Conservation (phyloP, 208 protist species). For the Herpetomonas samuelpessoai region DNA sequence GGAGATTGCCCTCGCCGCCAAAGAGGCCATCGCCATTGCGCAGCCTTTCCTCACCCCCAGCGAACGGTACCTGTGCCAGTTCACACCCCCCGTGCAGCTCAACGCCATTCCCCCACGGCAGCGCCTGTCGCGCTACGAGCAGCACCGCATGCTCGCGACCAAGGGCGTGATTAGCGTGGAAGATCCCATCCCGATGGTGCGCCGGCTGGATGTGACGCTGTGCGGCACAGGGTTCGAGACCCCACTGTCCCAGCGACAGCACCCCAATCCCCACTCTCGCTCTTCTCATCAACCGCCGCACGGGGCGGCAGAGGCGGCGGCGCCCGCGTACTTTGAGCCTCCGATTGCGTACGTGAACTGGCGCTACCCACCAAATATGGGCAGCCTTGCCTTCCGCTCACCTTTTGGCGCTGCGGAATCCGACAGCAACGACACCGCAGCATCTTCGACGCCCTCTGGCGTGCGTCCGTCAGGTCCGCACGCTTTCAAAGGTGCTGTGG, state of each 20-base stretch:
- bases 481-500: no score
- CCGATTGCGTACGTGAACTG: slow-evolving; percentile 23
- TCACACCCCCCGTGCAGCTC: slow-evolving; percentile 76
- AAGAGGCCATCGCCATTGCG: slow-evolving; percentile 41
- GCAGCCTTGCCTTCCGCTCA: slow-evolving; percentile 26
- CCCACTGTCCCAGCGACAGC: no score
- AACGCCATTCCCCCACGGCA: slow-evolving; percentile 55
- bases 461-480: no score
- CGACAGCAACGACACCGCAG: not conserved
- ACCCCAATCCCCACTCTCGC: no score
- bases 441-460: not conserved
- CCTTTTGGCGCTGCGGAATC: slow-evolving; percentile 9
- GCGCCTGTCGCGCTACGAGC: slow-evolving; percentile 68
- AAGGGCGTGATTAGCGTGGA: slow-evolving; percentile 30
- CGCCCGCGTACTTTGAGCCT: slow-evolving; percentile 18
- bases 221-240: not conserved
- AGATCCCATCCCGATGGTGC: slow-evolving; percentile 36
- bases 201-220: slow-evolving; percentile 6
- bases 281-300: no score
- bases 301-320: not conserved
- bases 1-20: slow-evolving; percentile 42
- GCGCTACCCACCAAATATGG: slow-evolving; percentile 14
- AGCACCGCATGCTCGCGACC: slow-evolving; percentile 66
- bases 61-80: slow-evolving; percentile 67
- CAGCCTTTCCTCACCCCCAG: slow-evolving; percentile 46